Evolutionary conservation across 108 stramenopile genomes (phyloP).

Genomic region (Ochromonas danica): DNA sequence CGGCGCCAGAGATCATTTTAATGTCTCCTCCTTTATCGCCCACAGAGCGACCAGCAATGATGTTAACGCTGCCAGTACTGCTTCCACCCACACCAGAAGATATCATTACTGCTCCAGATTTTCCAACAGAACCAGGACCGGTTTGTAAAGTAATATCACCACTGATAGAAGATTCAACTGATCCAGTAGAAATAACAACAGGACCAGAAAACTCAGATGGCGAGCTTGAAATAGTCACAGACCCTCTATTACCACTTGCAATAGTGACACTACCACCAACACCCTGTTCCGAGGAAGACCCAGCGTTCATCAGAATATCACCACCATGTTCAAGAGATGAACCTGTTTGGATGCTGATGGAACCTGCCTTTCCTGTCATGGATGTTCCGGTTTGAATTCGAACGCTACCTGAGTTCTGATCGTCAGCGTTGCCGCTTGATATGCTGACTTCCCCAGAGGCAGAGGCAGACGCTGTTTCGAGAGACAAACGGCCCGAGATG

Average conservation of each 20-base stretch:
- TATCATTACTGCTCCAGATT: no score
- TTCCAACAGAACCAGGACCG: neutral
- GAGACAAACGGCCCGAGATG: neutral
- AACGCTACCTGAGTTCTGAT: neutral
- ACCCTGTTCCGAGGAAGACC: neutral
- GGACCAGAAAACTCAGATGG: no score
- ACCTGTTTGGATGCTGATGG: neutral
- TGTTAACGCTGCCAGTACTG: conserved; percentile 13
- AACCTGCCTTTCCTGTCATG: neutral
- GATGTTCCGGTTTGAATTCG: neutral
- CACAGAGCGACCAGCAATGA: neutral
- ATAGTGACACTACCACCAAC: neutral
- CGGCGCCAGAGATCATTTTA: neutral
- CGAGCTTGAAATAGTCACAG: no score
- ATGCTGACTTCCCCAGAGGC: neutral
- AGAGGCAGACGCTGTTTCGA: no score
- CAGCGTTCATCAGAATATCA: neutral
- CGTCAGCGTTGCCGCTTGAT: neutral
- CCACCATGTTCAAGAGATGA: no score
- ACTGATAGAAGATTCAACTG: neutral
- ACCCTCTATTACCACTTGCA: conserved; percentile 6
- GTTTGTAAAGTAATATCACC: neutral
- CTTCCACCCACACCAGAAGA: neutral
- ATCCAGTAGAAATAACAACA: neutral
- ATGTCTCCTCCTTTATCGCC: conserved; percentile 4